Conservation (phyloP, 2,329 filamentous ascomycete species). For the Talaromyces atroroseus region DNA sequence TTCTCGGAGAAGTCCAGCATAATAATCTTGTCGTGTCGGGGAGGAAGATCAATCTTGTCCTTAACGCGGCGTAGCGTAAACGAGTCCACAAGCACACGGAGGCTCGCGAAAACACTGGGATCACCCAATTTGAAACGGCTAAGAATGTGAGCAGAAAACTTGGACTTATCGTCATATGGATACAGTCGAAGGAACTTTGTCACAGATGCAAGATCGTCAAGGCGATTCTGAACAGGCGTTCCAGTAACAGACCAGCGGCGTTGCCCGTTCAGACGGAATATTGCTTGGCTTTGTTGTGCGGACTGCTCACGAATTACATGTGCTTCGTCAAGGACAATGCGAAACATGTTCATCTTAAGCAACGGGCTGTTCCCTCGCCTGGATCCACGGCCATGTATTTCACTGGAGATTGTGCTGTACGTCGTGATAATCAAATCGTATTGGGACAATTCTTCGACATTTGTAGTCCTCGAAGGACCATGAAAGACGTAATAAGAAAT, state of each 20-base stretch:
- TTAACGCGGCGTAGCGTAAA: conserved; percentile 88
- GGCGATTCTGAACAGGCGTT: conserved; percentile 87
- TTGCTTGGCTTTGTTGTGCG: conserved; percentile 77
- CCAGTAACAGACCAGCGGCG: conserved; percentile 96
- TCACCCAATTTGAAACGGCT: conserved; percentile 83
- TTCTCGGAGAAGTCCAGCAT: conserved; percentile 68
- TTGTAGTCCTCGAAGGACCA: conserved; percentile 67
- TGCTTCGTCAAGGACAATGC: conserved; percentile 88
- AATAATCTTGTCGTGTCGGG: conserved; percentile 66
- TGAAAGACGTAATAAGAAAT: conserved; percentile 81
- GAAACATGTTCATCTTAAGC: conserved; percentile 80
- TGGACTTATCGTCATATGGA: conserved; percentile 73
- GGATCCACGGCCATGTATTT: conserved; percentile 61
- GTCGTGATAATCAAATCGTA: conserved; percentile 89
- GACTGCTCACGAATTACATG: conserved; percentile 86
- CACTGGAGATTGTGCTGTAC: conserved; percentile 80
- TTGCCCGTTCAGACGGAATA: conserved; percentile 71
- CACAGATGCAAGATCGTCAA: conserved; percentile 83
- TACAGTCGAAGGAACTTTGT: conserved; percentile 78
- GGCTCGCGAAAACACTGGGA: conserved; percentile 69
- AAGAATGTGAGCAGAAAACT: conserved; percentile 75
- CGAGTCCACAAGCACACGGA: conserved; percentile 87
- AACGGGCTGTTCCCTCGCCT: conserved; percentile 59
- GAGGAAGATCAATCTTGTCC: conserved; percentile 79
- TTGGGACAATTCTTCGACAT: conserved; percentile 60